These are phyloP conservation scores for Evernia prunastri DNA, from an alignment of 495 filamentous ascomycete species.

Conservation along the genomic window DNA sequence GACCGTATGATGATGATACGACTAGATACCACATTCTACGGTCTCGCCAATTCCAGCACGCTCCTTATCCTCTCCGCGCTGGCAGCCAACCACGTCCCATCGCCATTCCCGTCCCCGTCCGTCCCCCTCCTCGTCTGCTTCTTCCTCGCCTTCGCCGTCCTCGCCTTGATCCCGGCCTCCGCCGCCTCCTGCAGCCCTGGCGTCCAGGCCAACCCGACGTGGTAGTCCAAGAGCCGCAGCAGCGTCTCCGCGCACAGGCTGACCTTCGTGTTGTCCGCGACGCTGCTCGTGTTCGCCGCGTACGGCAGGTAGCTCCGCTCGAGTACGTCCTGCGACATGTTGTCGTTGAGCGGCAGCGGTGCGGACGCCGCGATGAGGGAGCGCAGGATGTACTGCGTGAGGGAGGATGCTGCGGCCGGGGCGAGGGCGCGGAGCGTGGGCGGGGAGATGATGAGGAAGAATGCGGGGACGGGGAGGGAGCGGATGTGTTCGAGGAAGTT, in stretches of 20 bases:
- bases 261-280: slow-evolving; percentile 74
- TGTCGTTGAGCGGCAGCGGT: slow-evolving; percentile 41
- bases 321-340: slow-evolving; percentile 53
- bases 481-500: slow-evolving; percentile 58
- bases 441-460: slow-evolving; percentile 61
- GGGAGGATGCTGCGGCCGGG: slow-evolving; percentile 46
- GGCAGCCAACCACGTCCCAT: slow-evolving; percentile 19
- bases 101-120: slow-evolving; percentile 4
- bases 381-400: slow-evolving; percentile 59
- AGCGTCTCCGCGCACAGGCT: slow-evolving; percentile 69
- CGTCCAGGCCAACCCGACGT: slow-evolving; percentile 39
- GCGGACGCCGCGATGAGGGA: slow-evolving; percentile 54
- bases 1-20: neutral
- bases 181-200: slow-evolving; percentile 46
- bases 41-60: slow-evolving; percentile 18
- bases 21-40: neutral
- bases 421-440: slow-evolving; percentile 43
- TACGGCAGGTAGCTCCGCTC: slow-evolving; percentile 66
- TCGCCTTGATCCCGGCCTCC: slow-evolving; percentile 55
- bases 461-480: slow-evolving; percentile 60
- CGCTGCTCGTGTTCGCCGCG: slow-evolving; percentile 53
- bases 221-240: slow-evolving; percentile 50
- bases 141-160: slow-evolving; percentile 48
- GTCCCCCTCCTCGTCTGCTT: slow-evolving; percentile 35
- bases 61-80: slow-evolving; percentile 20